Conservation (phyloP, 768 basidiomycete genomes). For the Chalciporus sphaerocephalus region DNA sequence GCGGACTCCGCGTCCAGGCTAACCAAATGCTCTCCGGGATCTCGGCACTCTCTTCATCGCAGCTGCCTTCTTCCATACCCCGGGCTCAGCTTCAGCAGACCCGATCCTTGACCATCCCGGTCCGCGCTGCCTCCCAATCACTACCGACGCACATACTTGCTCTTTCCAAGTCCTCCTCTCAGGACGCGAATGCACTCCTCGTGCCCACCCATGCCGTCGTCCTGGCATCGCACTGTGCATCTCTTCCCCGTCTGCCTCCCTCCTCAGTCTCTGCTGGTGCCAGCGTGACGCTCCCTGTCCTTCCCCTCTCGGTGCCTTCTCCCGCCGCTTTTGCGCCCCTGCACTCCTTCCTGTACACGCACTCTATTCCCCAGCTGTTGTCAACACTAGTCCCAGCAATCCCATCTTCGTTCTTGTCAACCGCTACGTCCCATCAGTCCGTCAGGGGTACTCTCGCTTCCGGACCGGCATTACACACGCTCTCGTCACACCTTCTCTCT, state of each 20-base stretch:
- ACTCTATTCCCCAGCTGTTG: slow-evolving; percentile 48
- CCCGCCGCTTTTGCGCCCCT: slow-evolving; percentile 59
- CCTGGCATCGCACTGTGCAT: slow-evolving; percentile 64
- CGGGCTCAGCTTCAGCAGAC: slow-evolving; percentile 32
- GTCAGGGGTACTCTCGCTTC: slow-evolving; percentile 44
- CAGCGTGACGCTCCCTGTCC: slow-evolving; percentile 52
- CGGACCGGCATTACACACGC: slow-evolving; percentile 48
- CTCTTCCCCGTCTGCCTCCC: slow-evolving; percentile 53
- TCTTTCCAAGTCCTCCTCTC: slow-evolving; percentile 30
- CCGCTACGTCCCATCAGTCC: slow-evolving; percentile 29
- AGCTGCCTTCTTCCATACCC: slow-evolving; percentile 32
- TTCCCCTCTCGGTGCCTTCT: slow-evolving; percentile 58
- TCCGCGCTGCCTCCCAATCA: slow-evolving; percentile 25
- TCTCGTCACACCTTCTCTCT: slow-evolving; percentile 49
- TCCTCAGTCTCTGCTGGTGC: slow-evolving; percentile 32
- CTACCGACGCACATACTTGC: slow-evolving; percentile 54
- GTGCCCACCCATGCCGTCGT: slow-evolving; percentile 69
- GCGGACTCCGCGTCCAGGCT: slow-evolving; percentile 44
- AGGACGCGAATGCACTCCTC: slow-evolving; percentile 38
- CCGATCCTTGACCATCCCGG: slow-evolving; percentile 28
- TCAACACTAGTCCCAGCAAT: slow-evolving; percentile 40
- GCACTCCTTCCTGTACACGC: slow-evolving; percentile 64
- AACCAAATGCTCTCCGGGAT: slow-evolving; percentile 38
- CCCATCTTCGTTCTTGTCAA: slow-evolving; percentile 28
- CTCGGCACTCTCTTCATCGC: slow-evolving; percentile 47